Conservation (phyloP, 805 yeast genomes). For the Starmerella bombi region DNA sequence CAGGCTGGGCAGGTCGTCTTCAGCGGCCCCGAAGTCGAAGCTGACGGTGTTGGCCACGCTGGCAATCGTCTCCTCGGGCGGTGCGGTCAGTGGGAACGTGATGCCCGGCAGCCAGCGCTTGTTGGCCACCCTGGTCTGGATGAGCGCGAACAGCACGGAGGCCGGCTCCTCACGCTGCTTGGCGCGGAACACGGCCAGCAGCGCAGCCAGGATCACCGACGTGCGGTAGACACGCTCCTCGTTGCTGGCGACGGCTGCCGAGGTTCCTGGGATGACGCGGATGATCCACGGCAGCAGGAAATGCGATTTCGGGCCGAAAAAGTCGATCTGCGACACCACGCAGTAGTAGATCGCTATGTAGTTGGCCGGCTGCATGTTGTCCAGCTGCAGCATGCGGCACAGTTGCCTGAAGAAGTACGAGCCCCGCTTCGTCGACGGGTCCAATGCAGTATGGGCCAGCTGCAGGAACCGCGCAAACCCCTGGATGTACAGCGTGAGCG, state of each 20-base stretch:
- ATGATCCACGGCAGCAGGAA: conserved; percentile 14
- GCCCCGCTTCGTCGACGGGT: conserved; percentile 11
- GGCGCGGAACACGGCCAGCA: conserved; percentile 12
- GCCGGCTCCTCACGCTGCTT: conserved; percentile 10
- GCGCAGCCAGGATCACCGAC: conserved; percentile 5
- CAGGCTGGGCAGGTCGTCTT: neutral
- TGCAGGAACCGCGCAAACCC: conserved; percentile 21
- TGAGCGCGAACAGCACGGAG: conserved; percentile 3
- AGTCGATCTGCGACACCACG: conserved; percentile 7
- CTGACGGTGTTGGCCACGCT: neutral
- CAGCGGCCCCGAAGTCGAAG: neutral
- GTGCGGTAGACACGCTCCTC: neutral
- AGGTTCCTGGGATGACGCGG: neutral
- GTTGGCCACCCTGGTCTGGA: conserved; percentile 11
- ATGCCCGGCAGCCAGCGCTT: conserved; percentile 20
- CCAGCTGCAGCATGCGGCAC: conserved; percentile 3
- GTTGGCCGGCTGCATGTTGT: conserved; percentile 6
- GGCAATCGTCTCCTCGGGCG: conserved; percentile 11
- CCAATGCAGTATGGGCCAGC: conserved; percentile 2
- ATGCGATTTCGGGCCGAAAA: conserved; percentile 2
- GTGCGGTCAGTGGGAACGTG: conserved; percentile 14
- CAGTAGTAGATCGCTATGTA: conserved; percentile 19
- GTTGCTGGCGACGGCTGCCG: neutral
- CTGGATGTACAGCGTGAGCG: conserved; percentile 19
- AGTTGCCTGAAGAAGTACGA: conserved; percentile 15